Conservation (phyloP, 371 early-diverging fungal species). For the Mucor piriformis region DNA sequence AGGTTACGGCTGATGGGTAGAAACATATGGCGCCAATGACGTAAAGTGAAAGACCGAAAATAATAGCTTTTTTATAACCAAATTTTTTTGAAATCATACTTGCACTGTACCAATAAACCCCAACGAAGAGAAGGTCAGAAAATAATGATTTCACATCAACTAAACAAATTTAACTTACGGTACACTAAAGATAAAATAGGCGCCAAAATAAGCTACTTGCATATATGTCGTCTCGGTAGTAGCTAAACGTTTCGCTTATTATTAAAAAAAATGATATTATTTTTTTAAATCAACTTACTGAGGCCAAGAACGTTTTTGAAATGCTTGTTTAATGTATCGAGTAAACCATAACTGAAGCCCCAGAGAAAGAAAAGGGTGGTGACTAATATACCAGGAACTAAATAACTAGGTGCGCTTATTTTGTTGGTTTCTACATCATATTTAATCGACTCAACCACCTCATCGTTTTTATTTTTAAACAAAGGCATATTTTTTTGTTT, state of each 20-base stretch:
- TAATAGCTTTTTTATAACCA: constrained; percentile 50
- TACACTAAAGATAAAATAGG: constrained; percentile 49
- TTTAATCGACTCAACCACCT: no score
- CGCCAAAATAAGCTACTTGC: constrained; percentile 57
- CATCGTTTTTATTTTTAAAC: no score
- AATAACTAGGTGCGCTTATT: background rate
- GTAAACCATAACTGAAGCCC: constrained; percentile 53
- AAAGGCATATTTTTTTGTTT: no score
- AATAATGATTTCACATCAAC: background rate
- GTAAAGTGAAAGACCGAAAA: constrained; percentile 47
- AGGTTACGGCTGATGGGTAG: constrained; percentile 43
- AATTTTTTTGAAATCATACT: constrained; percentile 41
- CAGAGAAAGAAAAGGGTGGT: constrained; percentile 52
- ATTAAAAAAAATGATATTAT: background rate
- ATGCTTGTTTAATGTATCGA: constrained; percentile 53
- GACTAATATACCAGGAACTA: constrained; percentile 34
- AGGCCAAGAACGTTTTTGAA: constrained; percentile 44
- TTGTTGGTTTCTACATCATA: no score
- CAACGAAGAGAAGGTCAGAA: background rate
- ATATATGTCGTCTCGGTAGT: constrained; percentile 51
- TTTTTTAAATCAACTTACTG: constrained; percentile 23
- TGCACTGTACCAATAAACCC: constrained; percentile 35
- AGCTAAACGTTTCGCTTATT: constrained; percentile 17
- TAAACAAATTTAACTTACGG: constrained; percentile 35
- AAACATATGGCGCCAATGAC: constrained; percentile 52